Conservation (phyloP, 2,329 filamentous ascomycete species). For the Neocucurbitaria cava region DNA sequence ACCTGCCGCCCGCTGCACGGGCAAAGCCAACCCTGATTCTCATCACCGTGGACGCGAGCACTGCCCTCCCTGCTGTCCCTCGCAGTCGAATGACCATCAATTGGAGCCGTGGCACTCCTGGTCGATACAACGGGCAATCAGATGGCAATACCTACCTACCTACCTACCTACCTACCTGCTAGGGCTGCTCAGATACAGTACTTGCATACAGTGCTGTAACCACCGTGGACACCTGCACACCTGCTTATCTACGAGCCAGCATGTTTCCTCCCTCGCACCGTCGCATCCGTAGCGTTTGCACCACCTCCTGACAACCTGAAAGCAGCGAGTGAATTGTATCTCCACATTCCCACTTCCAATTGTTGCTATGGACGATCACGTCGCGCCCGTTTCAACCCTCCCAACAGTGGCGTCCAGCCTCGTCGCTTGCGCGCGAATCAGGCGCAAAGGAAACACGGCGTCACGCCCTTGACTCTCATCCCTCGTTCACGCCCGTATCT, state of each 20-base stretch:
- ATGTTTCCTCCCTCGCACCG: conserved; percentile 1
- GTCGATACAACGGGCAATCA: conserved; percentile 5
- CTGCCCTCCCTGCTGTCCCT: background rate
- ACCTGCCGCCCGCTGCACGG: conserved; percentile 25
- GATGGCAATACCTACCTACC: background rate
- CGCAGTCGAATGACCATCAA: background rate
- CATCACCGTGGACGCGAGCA: background rate
- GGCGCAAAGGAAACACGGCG: conserved; percentile 11
- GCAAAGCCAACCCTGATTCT: conserved; percentile 12
- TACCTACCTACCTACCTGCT: too few relatives aligned
- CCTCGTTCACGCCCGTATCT: background rate
- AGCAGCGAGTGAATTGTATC: background rate
- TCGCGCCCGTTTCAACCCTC: conserved; percentile 13
- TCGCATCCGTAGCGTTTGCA: conserved; percentile 21
- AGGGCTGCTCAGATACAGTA: too few relatives aligned
- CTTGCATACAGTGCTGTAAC: background rate
- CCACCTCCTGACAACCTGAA: conserved; percentile 3
- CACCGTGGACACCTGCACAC: too few relatives aligned
- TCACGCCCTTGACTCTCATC: conserved; percentile 18
- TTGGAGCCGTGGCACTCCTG: background rate
- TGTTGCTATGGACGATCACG: conserved; percentile 8
- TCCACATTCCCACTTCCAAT: background rate
- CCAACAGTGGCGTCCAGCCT: conserved; percentile 13
- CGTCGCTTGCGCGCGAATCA: conserved; percentile 13
- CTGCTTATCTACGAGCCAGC: background rate